Base-by-base conservation (phyloP, 352 stramenopile genomes). In the Nothophytophthora sp. region DNA sequence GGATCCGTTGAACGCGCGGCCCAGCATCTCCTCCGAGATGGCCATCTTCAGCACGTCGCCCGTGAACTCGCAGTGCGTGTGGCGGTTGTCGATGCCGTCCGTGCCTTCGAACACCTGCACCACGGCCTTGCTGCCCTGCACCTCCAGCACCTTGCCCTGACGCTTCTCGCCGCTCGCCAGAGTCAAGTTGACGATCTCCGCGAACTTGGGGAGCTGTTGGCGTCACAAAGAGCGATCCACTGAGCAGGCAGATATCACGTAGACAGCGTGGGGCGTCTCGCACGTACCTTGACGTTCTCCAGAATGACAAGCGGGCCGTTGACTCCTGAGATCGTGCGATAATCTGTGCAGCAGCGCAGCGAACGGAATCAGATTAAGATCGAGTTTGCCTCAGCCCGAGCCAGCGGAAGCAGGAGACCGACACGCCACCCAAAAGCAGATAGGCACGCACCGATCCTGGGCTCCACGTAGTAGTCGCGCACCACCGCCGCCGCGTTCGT, bases 41-140 rank as follows among this genome's bases (percentile, higher is more conserved):
- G 97, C 91, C 96, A 99, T 99, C 73, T 99, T 99, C 15, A 99
- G 76, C 52, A 99, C 96, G 68, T 99, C 97, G 50, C 97, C 97
- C 50, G 97, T 99, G 76, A 99, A 99, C 77, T 99, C 96, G 53
- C 96, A 98, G 50, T 96, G 82, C 39, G 97, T 99, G 76, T 98
- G 96, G 45, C 94, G 88, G 80, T 99, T 99, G 70, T 99, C 97
- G 77, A 99, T 99, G 49, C 97, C 97, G 52, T 92, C 83, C 42
- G 97, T 99, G 55, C 97, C 97, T 65, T 99, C 97, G 73, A 99
- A 99, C 13, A 99, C 97, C 65, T 96, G 88, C 38, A 97, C 88
- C 41, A 97, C 87, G 50, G 97, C 97, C 68, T 97, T 97, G 67
- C 76, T 98, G 59, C 97, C 97, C 49, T 97, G 88, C 57, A 99